Evolutionary conservation across 176 grass and related monocot species (phyloP), one percentile per base, ranked within the genome.

Genomic region (Rhynchospora breviuscula): DNA sequence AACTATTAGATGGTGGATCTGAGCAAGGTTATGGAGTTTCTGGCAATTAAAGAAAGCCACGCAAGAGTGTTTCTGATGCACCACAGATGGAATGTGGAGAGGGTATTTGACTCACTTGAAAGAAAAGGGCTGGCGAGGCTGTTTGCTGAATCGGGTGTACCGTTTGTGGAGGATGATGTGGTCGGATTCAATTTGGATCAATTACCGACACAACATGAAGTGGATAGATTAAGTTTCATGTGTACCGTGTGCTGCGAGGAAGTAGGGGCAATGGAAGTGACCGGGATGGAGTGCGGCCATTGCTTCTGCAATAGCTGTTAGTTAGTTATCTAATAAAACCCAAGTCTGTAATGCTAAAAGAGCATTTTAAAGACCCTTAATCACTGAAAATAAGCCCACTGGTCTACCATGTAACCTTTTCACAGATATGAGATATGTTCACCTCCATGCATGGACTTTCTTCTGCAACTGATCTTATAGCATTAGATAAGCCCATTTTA

Each of bases 21-120:
- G 61, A 65, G 11, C 63, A 82, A 82, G 8, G 19, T 82, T 67
- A 82, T 82, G 80, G 62, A 82, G 7, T n/a, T 82, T 65, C 14
- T 82, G 21, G 61, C 59, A 67, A 82, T 67, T n/a, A 51, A 67
- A 48, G 80, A 82, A 33, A 82, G 21, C 48, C 80, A 82, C 7
- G 80, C 80, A 5, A 82, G 80, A 35, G 22, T 51, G 60, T 10
- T 82, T 25, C 59, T 82, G 59, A 82, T 82, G 57, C 80, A 66
- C 40, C 62, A 82, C 15, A 82, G 80, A 82, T 82, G 80, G 80
- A 82, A 82, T 17, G n/a, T 82, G 35, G 80, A 82, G 43, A 67
- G 62, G 21, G 15, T 82, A 48, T 82, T 66, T 67, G 80, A 82
- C 1, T 35, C 57, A 1, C 47, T 82, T 23, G 80, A 82, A 6